Percentiles rank a stretch among this genome's conserved stretches.
These are phyloP conservation scores for Capsicum pubescens DNA, from an alignment of 257 asterid genomes.

Conservation along the genomic window DNA sequence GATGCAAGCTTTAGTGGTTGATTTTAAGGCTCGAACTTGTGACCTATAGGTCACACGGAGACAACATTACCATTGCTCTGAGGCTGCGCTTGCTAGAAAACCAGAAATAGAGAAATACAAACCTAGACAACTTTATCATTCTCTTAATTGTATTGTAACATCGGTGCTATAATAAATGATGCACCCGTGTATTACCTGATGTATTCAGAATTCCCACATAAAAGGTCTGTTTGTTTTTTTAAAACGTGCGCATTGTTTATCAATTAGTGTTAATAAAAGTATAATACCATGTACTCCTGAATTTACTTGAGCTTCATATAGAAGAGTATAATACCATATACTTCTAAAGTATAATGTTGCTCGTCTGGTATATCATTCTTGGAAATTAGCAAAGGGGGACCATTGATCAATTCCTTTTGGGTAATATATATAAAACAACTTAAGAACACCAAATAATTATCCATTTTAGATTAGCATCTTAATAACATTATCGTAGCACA, in stretches of 20 bases:
- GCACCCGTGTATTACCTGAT: background rate
- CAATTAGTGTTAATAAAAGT: background rate
- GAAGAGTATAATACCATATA: no score
- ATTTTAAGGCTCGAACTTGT: background rate
- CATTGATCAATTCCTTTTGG: conserved; percentile 16
- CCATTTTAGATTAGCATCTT: background rate
- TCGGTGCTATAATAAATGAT: background rate
- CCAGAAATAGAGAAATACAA: no score
- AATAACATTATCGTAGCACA: background rate
- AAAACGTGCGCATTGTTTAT: background rate
- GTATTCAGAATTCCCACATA: background rate
- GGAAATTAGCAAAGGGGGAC: background rate
- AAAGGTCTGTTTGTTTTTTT: background rate
- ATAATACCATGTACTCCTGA: background rate
- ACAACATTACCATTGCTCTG: background rate
- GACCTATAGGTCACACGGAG: background rate
- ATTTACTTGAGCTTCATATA: background rate
- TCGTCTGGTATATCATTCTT: background rate
- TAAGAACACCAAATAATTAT: background rate
- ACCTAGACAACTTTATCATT: background rate
- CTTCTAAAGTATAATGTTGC: background rate
- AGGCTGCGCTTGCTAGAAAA: background rate
- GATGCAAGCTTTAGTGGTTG: background rate
- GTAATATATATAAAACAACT: background rate
- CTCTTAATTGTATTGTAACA: conserved; percentile 10